Evolutionary conservation across 225 moss, liverwort and hornwort genomes (phyloP).

Genomic region (Rhytidiadelphus loreus): DNA sequence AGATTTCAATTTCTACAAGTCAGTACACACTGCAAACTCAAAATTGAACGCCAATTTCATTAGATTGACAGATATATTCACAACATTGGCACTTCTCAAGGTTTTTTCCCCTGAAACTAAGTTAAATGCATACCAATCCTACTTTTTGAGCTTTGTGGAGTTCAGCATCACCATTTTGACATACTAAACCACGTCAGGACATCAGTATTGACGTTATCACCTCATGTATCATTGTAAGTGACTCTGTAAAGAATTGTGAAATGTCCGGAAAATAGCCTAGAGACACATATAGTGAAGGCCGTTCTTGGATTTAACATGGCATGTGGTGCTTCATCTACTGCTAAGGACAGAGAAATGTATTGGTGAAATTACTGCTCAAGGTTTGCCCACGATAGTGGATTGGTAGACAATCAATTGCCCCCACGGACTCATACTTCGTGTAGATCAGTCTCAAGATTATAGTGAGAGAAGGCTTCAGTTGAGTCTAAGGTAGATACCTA

Average conservation of each 20-base stretch:
- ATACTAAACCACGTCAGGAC: neutral
- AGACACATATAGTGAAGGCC: neutral
- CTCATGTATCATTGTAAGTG: neutral
- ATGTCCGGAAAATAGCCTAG: neutral
- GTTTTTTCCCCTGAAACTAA: too few relatives aligned
- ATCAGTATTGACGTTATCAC: rapidly evolving
- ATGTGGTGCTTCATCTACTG: neutral
- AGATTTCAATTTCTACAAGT: neutral
- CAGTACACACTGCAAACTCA: neutral
- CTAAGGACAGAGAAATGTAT: neutral
- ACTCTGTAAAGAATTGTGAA: neutral
- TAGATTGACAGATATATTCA: neutral
- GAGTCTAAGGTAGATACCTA: too few relatives aligned
- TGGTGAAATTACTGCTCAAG: too few relatives aligned
- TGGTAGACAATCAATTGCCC: neutral
- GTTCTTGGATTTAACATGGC: neutral
- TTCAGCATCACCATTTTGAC: neutral
- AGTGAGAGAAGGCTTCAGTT: too few relatives aligned
- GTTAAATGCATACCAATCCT: neutral
- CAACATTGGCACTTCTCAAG: neutral
- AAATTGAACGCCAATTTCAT: neutral
- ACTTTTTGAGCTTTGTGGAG: neutral
- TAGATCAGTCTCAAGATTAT: neutral
- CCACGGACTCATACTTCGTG: neutral
- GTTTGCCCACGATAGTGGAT: too few relatives aligned